A percentile compares a stretch with the other conserved stretches of the same genome.
Evolutionary conservation across 225 moss, liverwort and hornwort species (phyloP).

Genomic region (Physcomitrium patens): DNA sequence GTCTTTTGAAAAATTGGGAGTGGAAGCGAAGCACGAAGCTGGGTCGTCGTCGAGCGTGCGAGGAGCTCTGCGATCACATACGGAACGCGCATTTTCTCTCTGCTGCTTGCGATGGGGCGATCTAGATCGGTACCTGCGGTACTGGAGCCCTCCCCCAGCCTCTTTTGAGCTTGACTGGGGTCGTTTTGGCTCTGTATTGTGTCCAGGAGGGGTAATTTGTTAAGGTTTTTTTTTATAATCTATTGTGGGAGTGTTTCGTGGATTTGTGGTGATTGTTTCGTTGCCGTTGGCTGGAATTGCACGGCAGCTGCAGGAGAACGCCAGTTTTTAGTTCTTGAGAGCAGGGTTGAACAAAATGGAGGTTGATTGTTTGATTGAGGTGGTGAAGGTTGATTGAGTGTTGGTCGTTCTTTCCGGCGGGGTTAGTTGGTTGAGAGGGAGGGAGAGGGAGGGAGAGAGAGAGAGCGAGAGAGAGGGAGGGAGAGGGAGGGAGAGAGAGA

Average conservation of each 20-base stretch:
- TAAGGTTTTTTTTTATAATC: constrained; percentile 15
- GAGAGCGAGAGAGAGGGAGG: constrained; percentile 11
- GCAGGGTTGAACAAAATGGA: no score
- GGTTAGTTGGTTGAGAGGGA: background rate
- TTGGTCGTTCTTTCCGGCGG: no score
- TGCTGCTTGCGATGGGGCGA: constrained; percentile 16
- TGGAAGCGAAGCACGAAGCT: constrained; percentile 33
- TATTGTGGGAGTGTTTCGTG: constrained; percentile 24
- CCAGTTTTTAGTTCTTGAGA: background rate
- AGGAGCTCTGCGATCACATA: constrained; percentile 26
- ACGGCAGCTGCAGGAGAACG: constrained; percentile 32
- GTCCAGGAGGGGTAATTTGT: constrained; percentile 37
- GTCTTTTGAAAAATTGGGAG: constrained; percentile 51
- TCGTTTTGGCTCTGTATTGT: constrained; percentile 26
- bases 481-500: constrained; percentile 5
- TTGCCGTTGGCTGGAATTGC: constrained; percentile 12
- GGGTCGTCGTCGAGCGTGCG: constrained; percentile 22
- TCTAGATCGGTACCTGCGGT: constrained; percentile 22
- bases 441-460: constrained; percentile 7
- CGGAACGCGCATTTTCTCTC: background rate
- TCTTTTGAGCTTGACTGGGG: constrained; percentile 26
- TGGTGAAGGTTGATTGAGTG: no score
- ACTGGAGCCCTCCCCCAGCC: background rate
- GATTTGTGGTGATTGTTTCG: constrained; percentile 25
- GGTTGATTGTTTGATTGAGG: no score